These are phyloP conservation scores for Neonectria sp. DNA, from an alignment of 2,329 filamentous ascomycete genomes.

Conservation along the genomic window DNA sequence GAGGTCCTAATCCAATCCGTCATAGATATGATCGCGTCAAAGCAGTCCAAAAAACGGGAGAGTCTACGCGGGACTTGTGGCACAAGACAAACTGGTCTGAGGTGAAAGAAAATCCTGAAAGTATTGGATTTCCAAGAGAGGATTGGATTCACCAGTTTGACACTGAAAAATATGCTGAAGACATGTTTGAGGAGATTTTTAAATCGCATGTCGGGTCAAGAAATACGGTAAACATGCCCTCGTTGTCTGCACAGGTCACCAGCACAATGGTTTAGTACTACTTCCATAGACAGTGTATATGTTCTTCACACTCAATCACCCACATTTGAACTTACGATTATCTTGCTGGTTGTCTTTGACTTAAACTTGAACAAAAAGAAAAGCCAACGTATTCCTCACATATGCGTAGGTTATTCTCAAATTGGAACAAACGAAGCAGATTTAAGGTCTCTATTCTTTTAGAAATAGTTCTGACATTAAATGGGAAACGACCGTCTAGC, in stretches of 20 bases:
- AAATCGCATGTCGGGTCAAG: background rate
- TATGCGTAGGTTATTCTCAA: too few species aligned
- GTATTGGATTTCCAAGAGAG: constrained; percentile 36
- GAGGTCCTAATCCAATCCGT: rapidly evolving
- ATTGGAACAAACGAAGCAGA: too few species aligned
- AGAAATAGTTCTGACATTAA: too few species aligned
- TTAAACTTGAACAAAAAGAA: too few species aligned
- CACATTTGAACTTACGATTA: too few species aligned
- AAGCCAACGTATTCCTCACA: too few species aligned
- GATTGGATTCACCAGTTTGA: constrained; percentile 44
- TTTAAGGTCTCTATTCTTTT: too few species aligned
- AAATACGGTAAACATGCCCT: background rate
- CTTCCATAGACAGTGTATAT: background rate
- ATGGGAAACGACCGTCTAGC: too few species aligned
- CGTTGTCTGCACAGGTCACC: background rate
- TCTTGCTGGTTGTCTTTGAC: too few species aligned
- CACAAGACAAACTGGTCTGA: constrained; percentile 41
- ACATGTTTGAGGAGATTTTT: constrained; percentile 31
- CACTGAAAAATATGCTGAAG: constrained; percentile 38
- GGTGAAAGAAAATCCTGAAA: constrained; percentile 34
- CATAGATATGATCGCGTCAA: constrained; percentile 39
- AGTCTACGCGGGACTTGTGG: constrained; percentile 41
- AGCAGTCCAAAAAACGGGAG: constrained; percentile 41
- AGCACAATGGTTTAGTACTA: background rate
- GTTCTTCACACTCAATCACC: background rate